These are phyloP conservation scores for Ensete ventricosum DNA, from an alignment of 176 grass and related monocot genomes.

Conservation along the genomic window DNA sequence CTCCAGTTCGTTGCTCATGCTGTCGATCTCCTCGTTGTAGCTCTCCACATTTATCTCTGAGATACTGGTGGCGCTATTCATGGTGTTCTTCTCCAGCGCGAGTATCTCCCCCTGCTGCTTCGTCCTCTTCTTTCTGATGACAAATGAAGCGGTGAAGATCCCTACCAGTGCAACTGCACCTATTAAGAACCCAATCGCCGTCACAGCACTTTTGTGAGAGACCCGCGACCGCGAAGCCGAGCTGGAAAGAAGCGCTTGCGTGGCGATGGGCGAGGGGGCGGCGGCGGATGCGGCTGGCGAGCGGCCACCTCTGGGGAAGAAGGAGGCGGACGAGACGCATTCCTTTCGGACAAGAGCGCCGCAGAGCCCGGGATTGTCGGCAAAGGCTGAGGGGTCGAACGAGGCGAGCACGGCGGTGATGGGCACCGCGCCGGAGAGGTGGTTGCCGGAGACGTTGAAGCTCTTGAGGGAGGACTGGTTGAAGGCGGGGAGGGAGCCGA, in stretches of 20 bases:
- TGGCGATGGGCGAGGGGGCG: neutral
- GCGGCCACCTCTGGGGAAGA: conserved; percentile 34
- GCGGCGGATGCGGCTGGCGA: neutral
- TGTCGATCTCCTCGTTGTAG: conserved; percentile 38
- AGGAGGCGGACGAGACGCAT: conserved; percentile 43
- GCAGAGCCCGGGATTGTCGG: conserved; percentile 57
- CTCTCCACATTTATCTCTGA: conserved; percentile 29
- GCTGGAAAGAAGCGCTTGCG: conserved; percentile 24
- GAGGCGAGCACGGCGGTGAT: conserved; percentile 39
- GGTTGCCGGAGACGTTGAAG: conserved; percentile 69
- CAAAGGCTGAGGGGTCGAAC: conserved; percentile 42
- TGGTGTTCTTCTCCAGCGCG: conserved; percentile 36
- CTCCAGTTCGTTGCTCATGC: conserved; percentile 36
- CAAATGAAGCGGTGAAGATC: conserved; percentile 31
- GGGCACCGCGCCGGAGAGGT: conserved; percentile 77
- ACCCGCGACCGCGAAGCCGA: conserved; percentile 27
- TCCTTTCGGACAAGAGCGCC: conserved; percentile 59
- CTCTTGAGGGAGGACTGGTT: conserved; percentile 65
- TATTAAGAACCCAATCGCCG: conserved; percentile 26
- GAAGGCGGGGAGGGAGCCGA: conserved; percentile 56
- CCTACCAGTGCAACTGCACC: conserved; percentile 32
- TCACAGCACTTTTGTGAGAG: conserved; percentile 15
- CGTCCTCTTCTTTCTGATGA: conserved; percentile 38
- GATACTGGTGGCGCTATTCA: neutral
- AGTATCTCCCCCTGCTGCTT: conserved; percentile 35